Evolutionary conservation across 495 filamentous ascomycete species (phyloP), one percentile per base, ranked within the genome.

Genomic region (Annulohypoxylon bovei): DNA sequence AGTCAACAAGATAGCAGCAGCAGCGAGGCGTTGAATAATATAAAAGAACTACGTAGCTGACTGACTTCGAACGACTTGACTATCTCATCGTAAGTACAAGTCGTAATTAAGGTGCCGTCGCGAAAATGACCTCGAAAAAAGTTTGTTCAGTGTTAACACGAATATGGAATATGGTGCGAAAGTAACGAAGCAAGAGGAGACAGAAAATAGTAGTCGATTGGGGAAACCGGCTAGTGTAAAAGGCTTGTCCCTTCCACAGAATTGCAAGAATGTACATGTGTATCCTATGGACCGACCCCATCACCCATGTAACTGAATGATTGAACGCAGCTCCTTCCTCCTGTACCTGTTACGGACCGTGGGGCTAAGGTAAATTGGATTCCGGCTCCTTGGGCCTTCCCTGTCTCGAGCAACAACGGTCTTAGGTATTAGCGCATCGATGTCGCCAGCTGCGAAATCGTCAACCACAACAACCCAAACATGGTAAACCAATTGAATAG

Each of bases 331-430:
- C 14, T 42, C 39, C 39, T 40, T n/a, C 37, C 37, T 56, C 28
- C 62, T 59, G 44, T 59, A 44, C 35, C 20, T 53, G 40, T 54
- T 62, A 62, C 60, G 46, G 47, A 53, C 9, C 23, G 27, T 61
- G 56, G 44, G 55, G 52, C 22, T 12, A 37, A 28, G 12, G 20
- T 63, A 60, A 53, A 54, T 54, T 67, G 44, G 40, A 42, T 53
- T 33, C 60, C 60, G 16, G 33, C 20, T 32, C 32, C 60, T 30
- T 53, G 32, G 35, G 30, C 46, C 44, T 8, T 35, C 14, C 42
- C 58, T 42, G 39, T 42, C 39, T 12, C 16, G 39, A 42, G 33
- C 8, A 9, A 35, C 32, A 35, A 9, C 11, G 22, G 12, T 9
- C 39, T 18, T 33, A 8, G 18, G 42, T 22, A 47, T 28, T 54